Evolutionary conservation across 164 flowering plant genomes (phyloP), one percentile per base, ranked within the genome.

Genomic region (Annona squamosa): DNA sequence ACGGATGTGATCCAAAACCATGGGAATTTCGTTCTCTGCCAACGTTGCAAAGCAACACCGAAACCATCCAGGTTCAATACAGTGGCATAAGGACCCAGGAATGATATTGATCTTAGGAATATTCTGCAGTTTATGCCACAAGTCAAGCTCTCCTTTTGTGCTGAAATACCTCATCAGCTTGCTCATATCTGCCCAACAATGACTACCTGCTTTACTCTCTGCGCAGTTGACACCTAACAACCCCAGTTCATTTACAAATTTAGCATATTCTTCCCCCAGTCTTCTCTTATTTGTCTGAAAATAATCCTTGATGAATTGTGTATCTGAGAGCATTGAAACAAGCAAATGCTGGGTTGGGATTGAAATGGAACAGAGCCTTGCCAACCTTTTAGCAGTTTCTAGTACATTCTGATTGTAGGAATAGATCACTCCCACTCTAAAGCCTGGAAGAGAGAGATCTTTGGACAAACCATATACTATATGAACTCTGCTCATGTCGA

Each of bases 11-110:
- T 86, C 87, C 85, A 95, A 84, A 26, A 93, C 91, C 68, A 87
- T 82, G 76, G 90, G 89, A 72, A 95, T 81, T 70, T 95, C 94
- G 46, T 75, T 81, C 65, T 91, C 93, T 0, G 83, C 79, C 82
- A 91, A 81, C 41, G 84, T 77, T 5, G 88, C 74, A 79, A 93
- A 88, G 85, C 98, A 90, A 73, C 80, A 88, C 43, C 92, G 70
- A 75, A 95, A 95, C 99, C 98, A 95, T 65, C 98, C 98, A 5
- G 97, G 98, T 81, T 93, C 99, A 57, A 95, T 90, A 73, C 94
- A 95, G 68, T 95, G 98, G 82, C 99, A 95, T 41, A 79, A 81
- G 41, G 97, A 89, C 9, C 99, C 99, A 2, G 98, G 98, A 67
- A 85, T 88, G 10, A 81, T 88, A 83, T 89, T 93, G 64, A 95